A percentile compares a stretch with the other conserved stretches of the same genome.
phyloP scores from a whole-genome alignment of 768 basidiomycete species.

The Nidula microcarpa region DNA sequence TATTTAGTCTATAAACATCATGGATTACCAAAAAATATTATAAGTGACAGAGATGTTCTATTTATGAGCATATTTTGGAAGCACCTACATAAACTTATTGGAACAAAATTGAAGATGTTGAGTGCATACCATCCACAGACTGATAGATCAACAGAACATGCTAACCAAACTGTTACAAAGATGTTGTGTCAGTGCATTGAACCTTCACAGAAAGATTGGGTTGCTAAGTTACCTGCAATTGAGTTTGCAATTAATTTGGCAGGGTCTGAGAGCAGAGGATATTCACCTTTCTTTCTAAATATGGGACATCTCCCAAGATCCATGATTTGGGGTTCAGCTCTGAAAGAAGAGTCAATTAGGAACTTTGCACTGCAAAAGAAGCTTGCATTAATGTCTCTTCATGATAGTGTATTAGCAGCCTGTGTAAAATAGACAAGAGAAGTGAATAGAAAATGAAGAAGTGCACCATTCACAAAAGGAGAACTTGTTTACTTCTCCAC shows the following conservation, averaged over 20 bases:
- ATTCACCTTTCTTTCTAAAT: too few relatives aligned
- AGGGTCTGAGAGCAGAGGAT: too few relatives aligned
- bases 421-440: not conserved
- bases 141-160: not conserved
- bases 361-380: too few relatives aligned
- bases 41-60: not conserved
- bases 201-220: too few relatives aligned
- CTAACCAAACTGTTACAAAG: not conserved
- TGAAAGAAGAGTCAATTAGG: too few relatives aligned
- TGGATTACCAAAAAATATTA: not conserved
- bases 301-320: too few relatives aligned
- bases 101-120: not conserved
- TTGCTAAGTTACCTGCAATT: too few relatives aligned
- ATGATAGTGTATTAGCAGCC: too few relatives aligned
- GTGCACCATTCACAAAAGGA: not conserved
- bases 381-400: too few relatives aligned
- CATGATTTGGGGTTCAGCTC: too few relatives aligned
- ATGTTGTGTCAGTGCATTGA: not conserved
- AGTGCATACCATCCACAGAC: not conserved
- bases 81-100: not conserved
- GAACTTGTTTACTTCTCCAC: not conserved
- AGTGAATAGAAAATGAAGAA: not conserved
- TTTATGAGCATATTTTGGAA: not conserved
- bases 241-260: too few relatives aligned
- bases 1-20: not conserved